Evolutionary conservation across 345 rosid species (phyloP).

Genomic region (Camelina sativa): DNA sequence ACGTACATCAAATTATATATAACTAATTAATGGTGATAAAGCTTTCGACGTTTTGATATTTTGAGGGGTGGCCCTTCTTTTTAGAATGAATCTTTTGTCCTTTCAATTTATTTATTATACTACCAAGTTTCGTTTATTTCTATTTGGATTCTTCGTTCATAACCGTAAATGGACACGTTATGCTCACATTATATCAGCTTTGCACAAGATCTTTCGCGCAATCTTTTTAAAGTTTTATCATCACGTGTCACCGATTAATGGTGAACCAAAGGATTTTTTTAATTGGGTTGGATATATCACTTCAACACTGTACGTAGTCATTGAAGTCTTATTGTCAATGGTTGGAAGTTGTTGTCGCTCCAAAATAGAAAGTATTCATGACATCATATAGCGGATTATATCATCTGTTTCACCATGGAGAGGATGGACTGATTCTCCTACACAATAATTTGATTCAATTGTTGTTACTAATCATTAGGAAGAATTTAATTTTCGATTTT

Average conservation of each 20-base stretch:
- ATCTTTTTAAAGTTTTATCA: neutral
- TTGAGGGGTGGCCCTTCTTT: slow-evolving; percentile 31
- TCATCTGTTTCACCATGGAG: no score
- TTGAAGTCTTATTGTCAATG: neutral
- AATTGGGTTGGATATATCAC: neutral
- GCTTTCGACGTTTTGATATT: slow-evolving; percentile 35
- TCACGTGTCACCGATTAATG: slow-evolving; percentile 8
- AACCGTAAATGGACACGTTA: slow-evolving; percentile 15
- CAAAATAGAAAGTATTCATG: neutral
- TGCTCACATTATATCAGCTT: slow-evolving; percentile 14
- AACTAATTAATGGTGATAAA: slow-evolving; percentile 27
- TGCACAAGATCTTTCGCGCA: neutral
- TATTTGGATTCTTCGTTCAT: slow-evolving; percentile 28
- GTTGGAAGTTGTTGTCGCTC: neutral
- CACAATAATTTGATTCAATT: no score
- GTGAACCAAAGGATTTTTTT: neutral
- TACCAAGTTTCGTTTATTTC: slow-evolving; percentile 12
- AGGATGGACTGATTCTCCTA: no score
- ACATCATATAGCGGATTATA: no score
- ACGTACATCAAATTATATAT: slow-evolving; percentile 25
- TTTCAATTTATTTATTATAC: neutral
- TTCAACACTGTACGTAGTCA: neutral
- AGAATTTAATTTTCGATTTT: neutral
- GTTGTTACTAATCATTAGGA: neutral
- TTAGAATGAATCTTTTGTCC: slow-evolving; percentile 29